phyloP scores from a whole-genome alignment of 2,329 filamentous ascomycete genomes.

The Exophiala alcalophila region DNA sequence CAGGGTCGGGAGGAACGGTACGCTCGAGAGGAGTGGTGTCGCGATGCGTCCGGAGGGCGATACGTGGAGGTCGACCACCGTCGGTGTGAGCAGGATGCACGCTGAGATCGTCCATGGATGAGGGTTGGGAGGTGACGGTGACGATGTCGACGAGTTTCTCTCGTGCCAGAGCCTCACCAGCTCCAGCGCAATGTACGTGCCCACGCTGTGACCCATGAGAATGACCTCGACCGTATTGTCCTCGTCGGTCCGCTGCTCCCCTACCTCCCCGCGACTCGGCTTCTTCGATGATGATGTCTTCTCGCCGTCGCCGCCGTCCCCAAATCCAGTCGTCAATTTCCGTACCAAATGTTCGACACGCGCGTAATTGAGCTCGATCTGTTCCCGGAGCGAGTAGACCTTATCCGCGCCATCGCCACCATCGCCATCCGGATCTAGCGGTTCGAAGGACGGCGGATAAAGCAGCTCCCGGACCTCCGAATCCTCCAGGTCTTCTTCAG shows the following conservation, averaged over 20 bases:
- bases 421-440: not conserved
- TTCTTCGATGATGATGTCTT: too few species aligned
- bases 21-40: conserved; percentile 56
- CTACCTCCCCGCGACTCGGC: too few species aligned
- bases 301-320: not conserved
- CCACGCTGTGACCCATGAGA: conserved; percentile 71
- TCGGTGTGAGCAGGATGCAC: conserved; percentile 69
- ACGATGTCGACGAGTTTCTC: conserved; percentile 15
- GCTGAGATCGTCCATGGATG: conserved; percentile 37
- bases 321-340: conserved; percentile 20
- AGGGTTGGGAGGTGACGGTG: not conserved
- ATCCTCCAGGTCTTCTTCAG: conserved; percentile 32
- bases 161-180: conserved; percentile 58
- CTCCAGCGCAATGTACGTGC: conserved; percentile 68
- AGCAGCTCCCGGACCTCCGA: conserved; percentile 11
- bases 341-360: conserved; percentile 42
- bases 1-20: conserved; percentile 41
- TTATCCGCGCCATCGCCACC: not conserved
- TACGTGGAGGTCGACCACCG: conserved; percentile 66
- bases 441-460: conserved; percentile 3
- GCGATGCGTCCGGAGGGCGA: conserved; percentile 63
- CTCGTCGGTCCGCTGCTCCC: not conserved
- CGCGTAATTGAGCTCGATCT: conserved; percentile 49
- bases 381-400: conserved; percentile 35
- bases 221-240: conserved; percentile 48